Evolutionary conservation across 164 flowering plant genomes (phyloP), one percentile per base, ranked within the genome.

Genomic region (Magnolia officinalis): DNA sequence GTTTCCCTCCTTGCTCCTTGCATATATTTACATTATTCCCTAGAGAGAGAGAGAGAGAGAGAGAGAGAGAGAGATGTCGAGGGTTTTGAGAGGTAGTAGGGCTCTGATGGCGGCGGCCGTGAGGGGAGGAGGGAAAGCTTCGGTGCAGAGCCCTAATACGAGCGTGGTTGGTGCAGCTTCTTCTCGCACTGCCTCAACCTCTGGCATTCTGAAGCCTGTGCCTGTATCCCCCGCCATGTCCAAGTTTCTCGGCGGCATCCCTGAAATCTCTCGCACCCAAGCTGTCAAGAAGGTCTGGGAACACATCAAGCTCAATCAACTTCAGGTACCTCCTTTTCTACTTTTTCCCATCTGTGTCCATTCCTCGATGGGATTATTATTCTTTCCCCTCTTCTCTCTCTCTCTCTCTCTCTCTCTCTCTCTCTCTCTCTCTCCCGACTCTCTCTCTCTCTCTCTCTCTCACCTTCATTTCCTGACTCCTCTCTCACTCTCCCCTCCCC

Each of bases 271-370:
- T 50, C 90, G 96, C 9, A 66, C 86, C 23, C 84, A 86, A 0
- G 90, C 91, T 67, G 85, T 91, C 74, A 91, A 88, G 87, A 83
- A 89, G 84, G 76, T 93, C 76, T 93, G 96, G 98, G 84, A 81
- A 8, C 78, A 93, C 80, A 84, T 93, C 87, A 93, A 91, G 87
- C 71, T 70, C 69, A 78, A 89, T 75, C 81, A 88, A 59, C 93
- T 93, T 19, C 97, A 93, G 93, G 95, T 93, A 23, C 29, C 50
- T 50, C 8, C n/a, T 37, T 18, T 21, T 8, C 4, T 50, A 21
- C 23, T 70, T 70, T 13, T 59, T 2, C 45, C 0, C 45, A 37
- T 37, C 45, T 37, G 45, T 1, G 45, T 37, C 45, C 45, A 37
- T 37, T 37, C 45, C 6, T 37, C 45, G 45, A 37, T 3, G 45